Percentiles rank a stretch among this genome's conserved stretches.
These are phyloP conservation scores for Xerocomus spinulosus DNA, from an alignment of 768 basidiomycete species.

Conservation along the genomic window DNA sequence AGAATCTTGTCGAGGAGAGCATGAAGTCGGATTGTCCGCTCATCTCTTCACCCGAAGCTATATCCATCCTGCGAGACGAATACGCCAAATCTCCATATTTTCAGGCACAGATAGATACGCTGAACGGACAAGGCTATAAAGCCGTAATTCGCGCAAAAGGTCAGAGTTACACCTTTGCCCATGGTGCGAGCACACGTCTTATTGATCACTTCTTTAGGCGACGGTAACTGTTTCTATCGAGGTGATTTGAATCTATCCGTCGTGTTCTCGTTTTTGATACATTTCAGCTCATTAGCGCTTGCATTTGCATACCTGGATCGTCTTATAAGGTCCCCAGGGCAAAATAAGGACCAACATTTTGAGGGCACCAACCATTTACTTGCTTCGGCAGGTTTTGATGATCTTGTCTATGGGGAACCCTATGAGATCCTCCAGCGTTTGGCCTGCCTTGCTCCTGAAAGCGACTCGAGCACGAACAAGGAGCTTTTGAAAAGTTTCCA, in stretches of 20 bases:
- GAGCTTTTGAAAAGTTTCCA: slow-evolving; percentile 45
- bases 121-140: slow-evolving; percentile 58
- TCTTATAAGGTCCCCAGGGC: slow-evolving; percentile 50
- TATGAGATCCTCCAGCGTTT: slow-evolving; percentile 58
- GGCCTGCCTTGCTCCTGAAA: slow-evolving; percentile 39
- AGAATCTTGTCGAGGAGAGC: slow-evolving; percentile 41
- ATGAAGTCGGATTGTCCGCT: slow-evolving; percentile 42
- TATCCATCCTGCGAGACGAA: slow-evolving; percentile 55
- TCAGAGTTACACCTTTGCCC: slow-evolving; percentile 24
- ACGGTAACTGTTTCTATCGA: slow-evolving; percentile 92
- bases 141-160: slow-evolving; percentile 71
- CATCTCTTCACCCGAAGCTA: slow-evolving; percentile 49
- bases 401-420: slow-evolving; percentile 70
- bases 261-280: slow-evolving; percentile 10
- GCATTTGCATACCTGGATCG: slow-evolving; percentile 77
- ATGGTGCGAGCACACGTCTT: background rate
- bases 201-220: slow-evolving; percentile 43
- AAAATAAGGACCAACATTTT: slow-evolving; percentile 43
- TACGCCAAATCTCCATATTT: slow-evolving; percentile 60
- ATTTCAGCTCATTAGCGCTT: slow-evolving; percentile 49
- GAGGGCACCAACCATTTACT: slow-evolving; percentile 52
- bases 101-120: slow-evolving; percentile 69
- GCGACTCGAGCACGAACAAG: slow-evolving; percentile 30
- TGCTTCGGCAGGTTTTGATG: slow-evolving; percentile 56
- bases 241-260: slow-evolving; percentile 42